Conservation (phyloP, 768 basidiomycete genomes). For the Pleurotus tuoliensis region DNA sequence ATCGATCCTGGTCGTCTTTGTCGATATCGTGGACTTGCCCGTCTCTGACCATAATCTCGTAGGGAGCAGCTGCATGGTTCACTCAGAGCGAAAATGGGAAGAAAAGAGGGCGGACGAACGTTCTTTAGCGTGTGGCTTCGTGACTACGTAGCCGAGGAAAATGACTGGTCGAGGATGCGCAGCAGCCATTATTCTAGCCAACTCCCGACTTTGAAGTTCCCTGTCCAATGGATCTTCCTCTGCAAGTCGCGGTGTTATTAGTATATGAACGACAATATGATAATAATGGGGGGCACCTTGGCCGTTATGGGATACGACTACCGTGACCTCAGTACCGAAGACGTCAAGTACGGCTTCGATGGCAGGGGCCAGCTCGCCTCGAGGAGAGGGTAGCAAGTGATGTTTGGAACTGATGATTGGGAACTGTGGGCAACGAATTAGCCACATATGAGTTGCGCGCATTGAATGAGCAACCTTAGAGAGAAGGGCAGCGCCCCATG, state of each 20-base stretch:
- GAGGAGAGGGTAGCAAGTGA: conserved; percentile 82
- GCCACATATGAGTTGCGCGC: neutral
- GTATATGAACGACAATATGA: neutral
- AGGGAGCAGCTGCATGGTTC: conserved; percentile 56
- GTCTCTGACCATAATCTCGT: conserved; percentile 72
- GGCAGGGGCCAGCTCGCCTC: conserved; percentile 84
- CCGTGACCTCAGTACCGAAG: conserved; percentile 72
- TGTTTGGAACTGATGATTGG: conserved; percentile 86
- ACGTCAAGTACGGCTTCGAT: conserved; percentile 84
- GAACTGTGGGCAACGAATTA: conserved; percentile 42
- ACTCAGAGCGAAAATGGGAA: neutral
- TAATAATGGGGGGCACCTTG: conserved; percentile 51
- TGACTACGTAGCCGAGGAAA: conserved; percentile 81
- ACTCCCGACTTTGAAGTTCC: conserved; percentile 76
- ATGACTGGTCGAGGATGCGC: conserved; percentile 70
- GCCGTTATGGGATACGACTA: conserved; percentile 89
- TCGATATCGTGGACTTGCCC: conserved; percentile 81
- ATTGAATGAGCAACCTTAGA: conserved; percentile 52
- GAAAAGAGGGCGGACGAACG: conserved; percentile 40
- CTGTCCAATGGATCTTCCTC: conserved; percentile 90
- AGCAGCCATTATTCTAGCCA: conserved; percentile 75
- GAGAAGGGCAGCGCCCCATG: conserved; percentile 82
- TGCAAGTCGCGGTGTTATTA: conserved; percentile 21
- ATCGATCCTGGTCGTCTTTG: conserved; percentile 63
- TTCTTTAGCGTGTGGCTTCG: conserved; percentile 55